Base-by-base conservation (phyloP, 345 rosid genomes). In the Erodium maritimum region DNA sequence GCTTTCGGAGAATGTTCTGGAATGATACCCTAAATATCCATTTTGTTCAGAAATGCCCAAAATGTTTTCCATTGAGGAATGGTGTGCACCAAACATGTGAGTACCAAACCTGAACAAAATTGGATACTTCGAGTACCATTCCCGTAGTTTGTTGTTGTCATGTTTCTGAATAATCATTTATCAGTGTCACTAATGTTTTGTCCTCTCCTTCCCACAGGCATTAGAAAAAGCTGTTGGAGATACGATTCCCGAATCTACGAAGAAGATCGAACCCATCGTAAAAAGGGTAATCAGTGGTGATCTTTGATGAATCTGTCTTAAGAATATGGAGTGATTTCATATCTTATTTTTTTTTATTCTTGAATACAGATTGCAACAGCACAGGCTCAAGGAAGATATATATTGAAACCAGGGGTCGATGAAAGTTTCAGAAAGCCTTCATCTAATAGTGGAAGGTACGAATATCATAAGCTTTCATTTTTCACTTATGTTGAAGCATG, bases 171-270 rank as follows among this genome's bases (percentile, higher is more conserved):
- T 50, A 19, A 22, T 29, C 53, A 17, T 48, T 50, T 17, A 22
- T 29, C 53, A 72, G 52, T 55, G 52, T 58, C 45, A 10, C 59
- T 65, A 51, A 61, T 61, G 57, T 34, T 34, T 65, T 23, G 2
- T 23, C 45, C 56, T 21, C 71, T 23, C 61, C 61, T 61, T 24
- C 69, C 46, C 48, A 45, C 50, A 93, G 99, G 81, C 80, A 66
- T 73, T 93, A 71, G 99, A 89, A 75, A 89, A 85, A 82, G 91
- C 87, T 56, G 71, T 78, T 67, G 91, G 87, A 59, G 84, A 80
- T 66, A 54, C 64, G 69, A 57, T 77, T 71, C 94, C 97, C 52
- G 65, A 71, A 61, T 68, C 82, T 24, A 72, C 70, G 24, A 85
- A 69, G 74, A 85, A 79, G 79, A 80, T 93, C 48, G 93, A 86